Conservation (phyloP, 345 rosid species). For the Pugionium dolabratum region DNA sequence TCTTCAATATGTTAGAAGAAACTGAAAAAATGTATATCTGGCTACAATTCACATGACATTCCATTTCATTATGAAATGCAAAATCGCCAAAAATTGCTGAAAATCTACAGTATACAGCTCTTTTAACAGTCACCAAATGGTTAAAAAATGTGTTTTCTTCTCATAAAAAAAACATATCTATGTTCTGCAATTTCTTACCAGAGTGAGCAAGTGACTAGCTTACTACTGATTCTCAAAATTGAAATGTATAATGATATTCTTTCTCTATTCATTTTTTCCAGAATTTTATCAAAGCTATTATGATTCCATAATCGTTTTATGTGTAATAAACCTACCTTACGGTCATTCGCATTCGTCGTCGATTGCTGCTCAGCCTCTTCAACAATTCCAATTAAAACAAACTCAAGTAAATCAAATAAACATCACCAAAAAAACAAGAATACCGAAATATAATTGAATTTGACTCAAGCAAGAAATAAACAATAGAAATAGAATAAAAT, state of each 20-base stretch:
- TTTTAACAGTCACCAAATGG: background rate
- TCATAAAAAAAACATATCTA: constrained; percentile 8
- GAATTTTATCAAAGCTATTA: background rate
- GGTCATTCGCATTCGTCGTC: constrained; percentile 43
- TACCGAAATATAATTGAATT: constrained; percentile 16
- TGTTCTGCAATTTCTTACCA: background rate
- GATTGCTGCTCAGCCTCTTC: constrained; percentile 60
- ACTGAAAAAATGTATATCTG: too few species aligned
- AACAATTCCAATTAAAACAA: constrained; percentile 2
- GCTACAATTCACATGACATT: background rate
- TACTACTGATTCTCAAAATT: constrained; percentile 9
- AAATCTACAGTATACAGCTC: background rate
- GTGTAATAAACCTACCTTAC: constrained; percentile 47
- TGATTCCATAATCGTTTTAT: background rate
- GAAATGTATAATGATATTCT: background rate
- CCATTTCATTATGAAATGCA: background rate
- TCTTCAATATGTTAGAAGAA: constrained; percentile 15
- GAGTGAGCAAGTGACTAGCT: constrained; percentile 15
- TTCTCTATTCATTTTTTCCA: background rate
- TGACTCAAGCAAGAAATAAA: constrained; percentile 7
- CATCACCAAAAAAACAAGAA: constrained; percentile 7
- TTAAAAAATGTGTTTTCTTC: constrained; percentile 3
- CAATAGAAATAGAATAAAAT: constrained; percentile 24
- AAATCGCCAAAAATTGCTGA: background rate
- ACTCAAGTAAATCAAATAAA: constrained; percentile 16